Percentiles rank a stretch among this genome's conserved stretches.
Evolutionary conservation across 2,329 filamentous ascomycete species (phyloP).

Genomic region (Trichothecium roseum): DNA sequence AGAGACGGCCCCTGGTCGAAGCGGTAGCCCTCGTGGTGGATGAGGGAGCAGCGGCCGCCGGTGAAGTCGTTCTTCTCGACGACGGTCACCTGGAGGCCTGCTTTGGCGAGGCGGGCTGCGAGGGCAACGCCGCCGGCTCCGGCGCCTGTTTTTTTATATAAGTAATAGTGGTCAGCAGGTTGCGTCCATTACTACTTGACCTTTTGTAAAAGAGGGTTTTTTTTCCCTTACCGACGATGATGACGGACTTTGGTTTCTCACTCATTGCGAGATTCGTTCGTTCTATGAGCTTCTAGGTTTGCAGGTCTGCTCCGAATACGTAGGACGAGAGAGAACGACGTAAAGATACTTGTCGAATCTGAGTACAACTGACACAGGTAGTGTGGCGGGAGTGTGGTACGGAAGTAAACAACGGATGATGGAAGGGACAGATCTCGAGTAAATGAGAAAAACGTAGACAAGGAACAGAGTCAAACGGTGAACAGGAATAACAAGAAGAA

Average conservation of each 20-base stretch:
- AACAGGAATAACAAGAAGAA: too few species aligned
- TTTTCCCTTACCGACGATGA: slow-evolving; percentile 15
- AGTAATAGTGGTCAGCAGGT: neutral
- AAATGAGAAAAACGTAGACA: too few species aligned
- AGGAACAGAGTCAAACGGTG: too few species aligned
- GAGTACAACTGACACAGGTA: too few species aligned
- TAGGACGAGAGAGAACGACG: too few species aligned
- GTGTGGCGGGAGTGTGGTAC: too few species aligned
- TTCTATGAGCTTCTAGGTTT: neutral
- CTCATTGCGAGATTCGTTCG: neutral
- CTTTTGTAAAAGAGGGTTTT: neutral
- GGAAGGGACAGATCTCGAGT: too few species aligned
- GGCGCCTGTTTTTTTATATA: slow-evolving; percentile 36
- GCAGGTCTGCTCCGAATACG: too few species aligned
- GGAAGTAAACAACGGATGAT: too few species aligned
- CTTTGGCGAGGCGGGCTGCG: slow-evolving; percentile 59
- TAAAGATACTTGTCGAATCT: too few species aligned
- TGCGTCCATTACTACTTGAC: too few species aligned
- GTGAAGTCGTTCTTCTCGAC: slow-evolving; percentile 69
- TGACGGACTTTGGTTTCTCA: slow-evolving; percentile 15
- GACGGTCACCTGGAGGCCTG: slow-evolving; percentile 62
- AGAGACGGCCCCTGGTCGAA: slow-evolving; percentile 73
- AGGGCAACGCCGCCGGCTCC: slow-evolving; percentile 63
- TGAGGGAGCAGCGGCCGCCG: slow-evolving; percentile 60
- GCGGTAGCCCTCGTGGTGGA: slow-evolving; percentile 50